Conservation (phyloP, 306 rosid genomes). For the Cicer cuneatum region DNA sequence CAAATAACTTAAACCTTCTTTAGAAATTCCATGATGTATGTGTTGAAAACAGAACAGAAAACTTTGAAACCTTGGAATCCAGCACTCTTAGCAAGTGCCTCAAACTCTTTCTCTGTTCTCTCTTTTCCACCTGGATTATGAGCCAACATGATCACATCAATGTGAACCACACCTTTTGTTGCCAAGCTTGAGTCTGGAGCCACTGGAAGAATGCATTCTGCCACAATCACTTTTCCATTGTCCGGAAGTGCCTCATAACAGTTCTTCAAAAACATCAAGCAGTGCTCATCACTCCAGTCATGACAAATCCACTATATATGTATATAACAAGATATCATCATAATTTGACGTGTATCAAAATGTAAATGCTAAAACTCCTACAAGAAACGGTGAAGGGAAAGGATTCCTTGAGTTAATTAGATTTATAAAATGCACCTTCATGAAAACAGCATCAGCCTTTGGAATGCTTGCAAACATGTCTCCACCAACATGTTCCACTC, state of each 20-base stretch:
- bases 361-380: neutral
- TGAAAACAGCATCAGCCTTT: slow-evolving; percentile 86
- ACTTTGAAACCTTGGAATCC: slow-evolving; percentile 79
- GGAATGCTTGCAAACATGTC: slow-evolving; percentile 93
- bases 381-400: too few relatives aligned
- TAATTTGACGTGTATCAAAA: neutral
- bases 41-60: slow-evolving; percentile 67
- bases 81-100: slow-evolving; percentile 73
- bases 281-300: slow-evolving; percentile 95
- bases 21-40: slow-evolving; percentile 77
- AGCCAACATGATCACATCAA: slow-evolving; percentile 87
- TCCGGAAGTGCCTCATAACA: slow-evolving; percentile 78
- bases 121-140: slow-evolving; percentile 94
- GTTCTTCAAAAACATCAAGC: slow-evolving; percentile 79
- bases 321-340: neutral
- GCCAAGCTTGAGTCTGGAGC: slow-evolving; percentile 86
- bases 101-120: slow-evolving; percentile 82
- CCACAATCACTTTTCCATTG: slow-evolving; percentile 87
- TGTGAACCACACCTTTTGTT: slow-evolving; percentile 73
- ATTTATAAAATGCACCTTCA: slow-evolving; percentile 66
- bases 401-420: too few relatives aligned
- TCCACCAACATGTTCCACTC: slow-evolving; percentile 94
- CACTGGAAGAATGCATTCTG: slow-evolving; percentile 88
- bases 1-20: slow-evolving; percentile 55
- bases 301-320: slow-evolving; percentile 79